Percentiles rank a stretch among this genome's conserved stretches.
These are phyloP conservation scores for Kingdonia uniflora DNA, from an alignment of 164 flowering plant genomes.

Conservation along the genomic window DNA sequence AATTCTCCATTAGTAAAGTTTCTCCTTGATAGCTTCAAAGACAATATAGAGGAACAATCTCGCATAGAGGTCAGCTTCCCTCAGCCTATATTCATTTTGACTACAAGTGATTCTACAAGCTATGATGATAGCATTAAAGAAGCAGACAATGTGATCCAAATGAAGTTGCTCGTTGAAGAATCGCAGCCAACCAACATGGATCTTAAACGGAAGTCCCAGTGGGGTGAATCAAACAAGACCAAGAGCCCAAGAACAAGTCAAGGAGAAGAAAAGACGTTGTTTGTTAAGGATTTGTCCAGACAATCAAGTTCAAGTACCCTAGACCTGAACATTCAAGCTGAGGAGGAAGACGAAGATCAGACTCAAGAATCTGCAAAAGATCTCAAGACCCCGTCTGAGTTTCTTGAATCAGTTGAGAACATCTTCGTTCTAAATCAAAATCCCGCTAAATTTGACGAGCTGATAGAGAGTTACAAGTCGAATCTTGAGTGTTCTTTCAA, in stretches of 20 bases:
- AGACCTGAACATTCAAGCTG: constrained; percentile 55
- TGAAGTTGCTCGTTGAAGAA: constrained; percentile 34
- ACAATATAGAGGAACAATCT: constrained; percentile 17
- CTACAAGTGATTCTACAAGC: constrained; percentile 15
- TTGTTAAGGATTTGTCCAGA: constrained; percentile 23
- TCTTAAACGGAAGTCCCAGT: constrained; percentile 41
- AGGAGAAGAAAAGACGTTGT: constrained; percentile 17
- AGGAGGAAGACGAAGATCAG: constrained; percentile 34
- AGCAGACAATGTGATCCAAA: constrained; percentile 23
- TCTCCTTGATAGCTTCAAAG: constrained; percentile 29
- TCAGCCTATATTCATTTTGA: constrained; percentile 30
- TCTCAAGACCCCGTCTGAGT: constrained; percentile 12
- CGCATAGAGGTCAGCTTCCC: constrained; percentile 9
- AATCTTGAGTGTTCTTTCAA: constrained; percentile 27
- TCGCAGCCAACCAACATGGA: constrained; percentile 3
- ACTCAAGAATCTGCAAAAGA: constrained; percentile 26
- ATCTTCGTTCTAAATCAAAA: constrained; percentile 24
- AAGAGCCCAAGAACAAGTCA: constrained; percentile 30
- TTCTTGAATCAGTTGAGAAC: constrained; percentile 36
- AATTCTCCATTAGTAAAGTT: constrained; percentile 33
- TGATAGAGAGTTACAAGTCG: constrained; percentile 27
- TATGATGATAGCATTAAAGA: constrained; percentile 4
- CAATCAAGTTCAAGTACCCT: constrained; percentile 47
- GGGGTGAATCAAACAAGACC: constrained; percentile 23
- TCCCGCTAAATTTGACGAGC: constrained; percentile 12